Conservation (phyloP, 2,329 filamentous ascomycete species). For the Aspergillus luchuensis region DNA sequence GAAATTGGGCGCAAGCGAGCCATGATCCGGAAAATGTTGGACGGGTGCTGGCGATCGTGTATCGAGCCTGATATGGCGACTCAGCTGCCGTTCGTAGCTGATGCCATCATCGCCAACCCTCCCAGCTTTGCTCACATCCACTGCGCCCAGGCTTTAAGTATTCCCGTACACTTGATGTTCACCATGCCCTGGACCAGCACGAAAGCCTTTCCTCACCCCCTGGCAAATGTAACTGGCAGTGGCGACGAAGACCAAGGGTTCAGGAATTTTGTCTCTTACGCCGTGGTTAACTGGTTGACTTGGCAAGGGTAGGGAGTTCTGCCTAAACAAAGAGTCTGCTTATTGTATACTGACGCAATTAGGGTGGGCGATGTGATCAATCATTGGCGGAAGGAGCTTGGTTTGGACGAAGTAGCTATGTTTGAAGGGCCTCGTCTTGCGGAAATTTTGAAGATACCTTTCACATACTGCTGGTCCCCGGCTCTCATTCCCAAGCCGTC, state of each 20-base stretch:
- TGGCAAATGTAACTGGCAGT: not conserved
- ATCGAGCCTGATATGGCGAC: slow-evolving; percentile 65
- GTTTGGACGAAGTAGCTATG: not conserved
- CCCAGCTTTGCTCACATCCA: slow-evolving; percentile 42
- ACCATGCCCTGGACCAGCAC: slow-evolving; percentile 3
- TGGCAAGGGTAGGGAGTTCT: not conserved
- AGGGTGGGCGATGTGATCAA: slow-evolving; percentile 4
- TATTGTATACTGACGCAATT: no score
- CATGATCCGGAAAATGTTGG: slow-evolving; percentile 68
- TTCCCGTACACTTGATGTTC: slow-evolving; percentile 35
- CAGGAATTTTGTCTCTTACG: not conserved
- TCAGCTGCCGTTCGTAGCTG: slow-evolving; percentile 35
- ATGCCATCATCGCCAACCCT: slow-evolving; percentile 44
- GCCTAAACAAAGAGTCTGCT: no score
- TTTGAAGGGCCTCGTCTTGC: not conserved
- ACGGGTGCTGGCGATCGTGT: slow-evolving; percentile 74
- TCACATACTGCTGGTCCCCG: slow-evolving; percentile 6
- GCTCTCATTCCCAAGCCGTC: not conserved
- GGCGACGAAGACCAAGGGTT: not conserved
- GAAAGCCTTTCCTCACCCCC: slow-evolving; percentile 1
- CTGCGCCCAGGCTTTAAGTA: slow-evolving; percentile 37
- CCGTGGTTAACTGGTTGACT: not conserved
- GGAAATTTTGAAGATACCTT: not conserved
- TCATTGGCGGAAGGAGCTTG: not conserved
- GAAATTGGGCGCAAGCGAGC: not conserved